Conservation (phyloP, 73 alveolate species). For the Paraurostyla sp. region DNA sequence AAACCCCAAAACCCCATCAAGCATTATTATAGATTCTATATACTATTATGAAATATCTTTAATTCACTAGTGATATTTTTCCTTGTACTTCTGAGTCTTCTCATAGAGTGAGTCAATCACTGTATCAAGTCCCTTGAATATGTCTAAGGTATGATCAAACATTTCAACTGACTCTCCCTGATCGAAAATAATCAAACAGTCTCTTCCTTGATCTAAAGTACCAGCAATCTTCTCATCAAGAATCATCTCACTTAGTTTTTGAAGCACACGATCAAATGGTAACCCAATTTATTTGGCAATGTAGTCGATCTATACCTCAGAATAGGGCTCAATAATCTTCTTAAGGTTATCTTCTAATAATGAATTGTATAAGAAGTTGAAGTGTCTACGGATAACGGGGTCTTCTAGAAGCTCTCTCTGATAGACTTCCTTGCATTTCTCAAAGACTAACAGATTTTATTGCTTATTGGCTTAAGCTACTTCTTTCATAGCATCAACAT, state of each 20-base stretch:
- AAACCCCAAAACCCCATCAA: too few relatives aligned
- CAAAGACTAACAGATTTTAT: conserved; percentile 82
- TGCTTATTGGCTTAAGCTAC: conserved; percentile 87
- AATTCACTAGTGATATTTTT: conserved; percentile 4
- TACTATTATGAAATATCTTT: too few relatives aligned
- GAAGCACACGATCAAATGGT: conserved; percentile 76
- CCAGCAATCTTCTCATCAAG: conserved; percentile 95
- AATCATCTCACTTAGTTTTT: conserved; percentile 92
- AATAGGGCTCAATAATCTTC: conserved; percentile 93
- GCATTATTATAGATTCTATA: too few relatives aligned
- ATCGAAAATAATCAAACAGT: conserved; percentile 94
- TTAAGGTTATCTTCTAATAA: conserved; percentile 91
- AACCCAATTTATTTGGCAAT: conserved; percentile 86
- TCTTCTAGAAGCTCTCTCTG: conserved; percentile 84
- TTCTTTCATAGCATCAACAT: conserved; percentile 92
- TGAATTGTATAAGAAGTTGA: conserved; percentile 84
- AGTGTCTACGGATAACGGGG: conserved; percentile 80
- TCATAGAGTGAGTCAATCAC: conserved; percentile 70
- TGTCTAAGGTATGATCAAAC: conserved; percentile 31
- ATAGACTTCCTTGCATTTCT: conserved; percentile 80
- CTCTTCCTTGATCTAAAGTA: conserved; percentile 95
- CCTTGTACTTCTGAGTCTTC: conserved; percentile 58
- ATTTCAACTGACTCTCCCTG: conserved; percentile 13
- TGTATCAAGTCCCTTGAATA: conserved; percentile 35
- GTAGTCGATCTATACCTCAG: conserved; percentile 91